Evolutionary conservation across 192 early-diverging fungal genomes (phyloP).

Genomic region (Podila epicladia): DNA sequence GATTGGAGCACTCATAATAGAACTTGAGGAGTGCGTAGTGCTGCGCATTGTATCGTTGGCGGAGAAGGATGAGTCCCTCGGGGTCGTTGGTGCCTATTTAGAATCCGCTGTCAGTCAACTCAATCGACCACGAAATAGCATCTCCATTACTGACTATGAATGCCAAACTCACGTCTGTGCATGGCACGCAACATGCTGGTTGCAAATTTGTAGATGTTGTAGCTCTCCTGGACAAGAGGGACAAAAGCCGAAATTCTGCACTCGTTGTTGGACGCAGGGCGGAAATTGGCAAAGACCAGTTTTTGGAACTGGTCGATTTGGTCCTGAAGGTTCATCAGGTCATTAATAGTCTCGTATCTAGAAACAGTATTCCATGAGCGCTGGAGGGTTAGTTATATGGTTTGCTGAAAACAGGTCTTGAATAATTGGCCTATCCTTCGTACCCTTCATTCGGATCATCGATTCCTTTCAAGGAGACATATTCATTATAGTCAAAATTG

Average conservation of each 20-base stretch:
- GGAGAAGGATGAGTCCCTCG: conserved; percentile 87
- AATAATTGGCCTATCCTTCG: background rate
- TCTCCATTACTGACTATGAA: background rate
- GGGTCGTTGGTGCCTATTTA: conserved; percentile 67
- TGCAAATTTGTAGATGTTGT: conserved; percentile 94
- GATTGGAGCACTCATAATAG: conserved; percentile 87
- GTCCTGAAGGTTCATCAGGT: conserved; percentile 90
- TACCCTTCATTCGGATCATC: conserved; percentile 98
- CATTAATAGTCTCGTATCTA: conserved; percentile 93
- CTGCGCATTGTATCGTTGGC: conserved; percentile 83
- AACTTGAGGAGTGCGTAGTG: conserved; percentile 89
- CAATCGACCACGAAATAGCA: background rate
- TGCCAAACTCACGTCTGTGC: conserved; percentile 76
- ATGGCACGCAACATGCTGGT: conserved; percentile 95
- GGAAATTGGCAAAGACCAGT: conserved; percentile 84
- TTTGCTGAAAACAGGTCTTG: background rate
- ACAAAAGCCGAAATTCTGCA: conserved; percentile 93
- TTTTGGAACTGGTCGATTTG: conserved; percentile 91
- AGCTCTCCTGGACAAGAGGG: conserved; percentile 92
- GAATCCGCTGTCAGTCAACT: background rate
- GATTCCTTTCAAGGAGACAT: conserved; percentile 88
- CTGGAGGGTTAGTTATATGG: no score
- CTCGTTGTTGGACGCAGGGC: conserved; percentile 85
- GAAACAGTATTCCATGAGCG: no score
- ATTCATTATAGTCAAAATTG: conserved; percentile 96